Percentiles rank a stretch among this genome's conserved stretches.
Conservation (phyloP, 257 asterid species). For the Perilla frutescens region DNA sequence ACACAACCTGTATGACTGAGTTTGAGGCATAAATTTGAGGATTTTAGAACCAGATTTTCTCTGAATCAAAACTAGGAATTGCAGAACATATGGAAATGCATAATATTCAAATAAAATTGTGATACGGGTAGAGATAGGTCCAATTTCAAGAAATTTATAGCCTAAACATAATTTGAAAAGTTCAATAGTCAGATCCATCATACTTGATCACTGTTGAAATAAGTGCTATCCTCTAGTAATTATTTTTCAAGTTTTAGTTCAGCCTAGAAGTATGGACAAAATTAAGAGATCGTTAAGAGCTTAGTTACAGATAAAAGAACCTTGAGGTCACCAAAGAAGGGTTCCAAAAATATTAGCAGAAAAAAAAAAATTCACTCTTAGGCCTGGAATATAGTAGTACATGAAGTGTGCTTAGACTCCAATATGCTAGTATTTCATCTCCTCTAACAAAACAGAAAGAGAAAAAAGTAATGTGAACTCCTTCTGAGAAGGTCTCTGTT, state of each 20-base stretch:
- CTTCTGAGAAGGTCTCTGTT: no score
- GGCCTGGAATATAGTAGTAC: no score
- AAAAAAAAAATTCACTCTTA: no score
- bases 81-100: background rate
- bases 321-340: no score
- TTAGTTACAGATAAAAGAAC: no score
- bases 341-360: no score
- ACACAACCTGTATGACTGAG: conserved; percentile 1
- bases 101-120: no score
- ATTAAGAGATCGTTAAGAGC: conserved; percentile 11
- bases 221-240: background rate
- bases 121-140: background rate
- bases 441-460: background rate
- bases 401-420: background rate
- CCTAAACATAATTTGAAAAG: background rate
- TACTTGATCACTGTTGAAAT: conserved; percentile 6
- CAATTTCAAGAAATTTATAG: background rate
- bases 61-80: conserved; percentile 8
- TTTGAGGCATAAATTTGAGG: background rate
- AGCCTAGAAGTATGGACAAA: background rate
- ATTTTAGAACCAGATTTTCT: background rate
- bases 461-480: no score
- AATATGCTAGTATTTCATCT: background rate
- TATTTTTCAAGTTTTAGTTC: background rate
- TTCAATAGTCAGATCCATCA: conserved; percentile 2